Evolutionary conservation across 352 stramenopile species (phyloP), one percentile per base, ranked within the genome.

Genomic region (Globisporangium polare): DNA sequence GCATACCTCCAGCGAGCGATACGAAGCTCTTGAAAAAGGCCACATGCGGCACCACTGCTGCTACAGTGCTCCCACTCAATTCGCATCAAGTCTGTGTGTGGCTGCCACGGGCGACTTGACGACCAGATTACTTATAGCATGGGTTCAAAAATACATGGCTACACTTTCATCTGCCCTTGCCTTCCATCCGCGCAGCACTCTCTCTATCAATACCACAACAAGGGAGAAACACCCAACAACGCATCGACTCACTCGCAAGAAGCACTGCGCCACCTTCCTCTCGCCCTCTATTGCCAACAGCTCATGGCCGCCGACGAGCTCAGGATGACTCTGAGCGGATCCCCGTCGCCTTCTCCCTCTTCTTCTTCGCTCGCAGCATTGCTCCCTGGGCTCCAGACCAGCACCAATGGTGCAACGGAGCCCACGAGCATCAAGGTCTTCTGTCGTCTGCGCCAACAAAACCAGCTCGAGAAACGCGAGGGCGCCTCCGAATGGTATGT

Each of bases 361-460:
- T 2, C 29, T 33, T 5, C 49, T 12, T 53, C 59, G 15, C 22
- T 60, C 39, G 20, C 51, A 17, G 26, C 42, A 0, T 15, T 55
- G 15, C 50, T 65, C 0, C 51, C 59, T 18, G 57, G 57, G 24
- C 59, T 58, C 41, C 29, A 27, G 10, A 37, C 6, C 18, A 55
- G 26, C 42, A 47, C 31, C 24, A 26, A 26, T 41, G 41, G 37
- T 12, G 26, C 31, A 2, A 22, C 56, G 17, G 59, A 65, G 22
- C 12, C 51, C 5, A 60, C 71, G 33, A 83, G 73, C 55, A 92
- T 96, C 65, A 80, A 86, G 43, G 82, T 95, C 10, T 90, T 79
- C 33, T 95, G 84, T 24, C 80, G 88, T 3, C 70, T 96, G 15
- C 77, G 84, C 9, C 84, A 89, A 41, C 79, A 92, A 62, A 95